A percentile compares a stretch with the other conserved stretches of the same genome.
Conservation (phyloP, 208 protist species). For the Acanthamoeba sp. region DNA sequence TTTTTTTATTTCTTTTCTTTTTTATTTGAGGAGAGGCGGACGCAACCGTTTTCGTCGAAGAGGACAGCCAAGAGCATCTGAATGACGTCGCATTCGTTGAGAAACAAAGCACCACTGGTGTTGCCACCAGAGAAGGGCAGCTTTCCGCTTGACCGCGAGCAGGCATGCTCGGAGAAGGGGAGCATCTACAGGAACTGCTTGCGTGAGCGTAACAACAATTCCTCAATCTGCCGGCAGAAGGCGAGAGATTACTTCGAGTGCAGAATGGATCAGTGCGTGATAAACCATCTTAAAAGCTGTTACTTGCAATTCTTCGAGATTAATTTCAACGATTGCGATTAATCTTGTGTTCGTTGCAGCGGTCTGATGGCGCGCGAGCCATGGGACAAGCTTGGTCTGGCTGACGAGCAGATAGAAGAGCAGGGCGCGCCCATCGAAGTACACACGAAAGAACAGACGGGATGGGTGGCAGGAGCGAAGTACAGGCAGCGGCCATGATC, state of each 20-base stretch:
- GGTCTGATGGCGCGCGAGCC: conserved; percentile 59
- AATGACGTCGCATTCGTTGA: conserved; percentile 55
- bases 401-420: neutral
- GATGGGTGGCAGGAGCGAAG: conserved; percentile 41
- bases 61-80: neutral
- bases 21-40: neutral
- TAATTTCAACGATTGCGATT: no score
- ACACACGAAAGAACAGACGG: conserved; percentile 45
- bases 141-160: conserved; percentile 66
- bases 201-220: conserved; percentile 51
- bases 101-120: conserved; percentile 53
- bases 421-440: neutral
- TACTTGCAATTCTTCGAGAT: neutral
- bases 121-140: conserved; percentile 74
- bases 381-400: conserved; percentile 39
- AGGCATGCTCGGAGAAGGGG: conserved; percentile 65
- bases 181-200: conserved; percentile 42
- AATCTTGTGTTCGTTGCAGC: neutral
- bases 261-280: conserved; percentile 48
- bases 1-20: neutral
- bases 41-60: neutral
- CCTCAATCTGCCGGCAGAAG: conserved; percentile 1
- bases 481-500: neutral
- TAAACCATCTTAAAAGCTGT: neutral
- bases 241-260: conserved; percentile 68